Evolutionary conservation across 306 rosid genomes (phyloP).

Genomic region (Begonia loranthoides): DNA sequence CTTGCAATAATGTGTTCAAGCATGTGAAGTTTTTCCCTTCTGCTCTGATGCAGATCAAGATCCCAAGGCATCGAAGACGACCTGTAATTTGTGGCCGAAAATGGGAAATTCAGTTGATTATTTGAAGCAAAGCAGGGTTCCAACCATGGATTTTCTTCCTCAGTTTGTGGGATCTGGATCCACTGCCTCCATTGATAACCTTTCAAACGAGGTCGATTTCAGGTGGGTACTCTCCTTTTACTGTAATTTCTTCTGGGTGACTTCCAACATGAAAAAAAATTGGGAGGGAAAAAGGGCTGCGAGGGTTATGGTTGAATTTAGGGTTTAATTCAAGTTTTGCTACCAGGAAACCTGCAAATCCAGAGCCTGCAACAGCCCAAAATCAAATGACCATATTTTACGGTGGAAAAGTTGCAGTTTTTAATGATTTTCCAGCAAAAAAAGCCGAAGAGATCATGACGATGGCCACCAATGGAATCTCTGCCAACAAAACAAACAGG

Average conservation of each 20-base stretch:
- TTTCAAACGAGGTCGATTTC: conserved; percentile 21
- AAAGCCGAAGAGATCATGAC: conserved; percentile 64
- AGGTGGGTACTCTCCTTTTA: too few relatives aligned
- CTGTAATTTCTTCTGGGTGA: too few relatives aligned
- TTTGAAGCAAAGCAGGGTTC: conserved; percentile 3
- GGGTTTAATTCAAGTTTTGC: background rate
- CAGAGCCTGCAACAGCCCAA: conserved; percentile 21
- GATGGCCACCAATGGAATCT: conserved; percentile 35
- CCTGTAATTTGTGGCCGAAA: conserved; percentile 30
- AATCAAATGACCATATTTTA: conserved; percentile 57
- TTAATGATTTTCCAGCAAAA: conserved; percentile 34
- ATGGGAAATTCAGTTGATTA: conserved; percentile 25
- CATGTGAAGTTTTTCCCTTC: background rate
- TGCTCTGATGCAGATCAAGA: conserved; percentile 9
- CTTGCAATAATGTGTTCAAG: too few relatives aligned
- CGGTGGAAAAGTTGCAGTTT: conserved; percentile 49
- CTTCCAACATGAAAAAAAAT: too few relatives aligned
- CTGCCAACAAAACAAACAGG: background rate
- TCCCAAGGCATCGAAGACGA: conserved; percentile 6
- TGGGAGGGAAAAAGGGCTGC: too few relatives aligned
- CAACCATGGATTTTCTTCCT: conserved; percentile 23
- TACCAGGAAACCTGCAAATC: conserved; percentile 17
- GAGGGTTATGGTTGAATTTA: too few relatives aligned
- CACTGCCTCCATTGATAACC: conserved; percentile 21
- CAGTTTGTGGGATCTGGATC: conserved; percentile 9